Evolutionary conservation across 2,329 filamentous ascomycete genomes (phyloP), one percentile per base, ranked within the genome.

Genomic region (Ceratocystiopsis brevicomis): DNA sequence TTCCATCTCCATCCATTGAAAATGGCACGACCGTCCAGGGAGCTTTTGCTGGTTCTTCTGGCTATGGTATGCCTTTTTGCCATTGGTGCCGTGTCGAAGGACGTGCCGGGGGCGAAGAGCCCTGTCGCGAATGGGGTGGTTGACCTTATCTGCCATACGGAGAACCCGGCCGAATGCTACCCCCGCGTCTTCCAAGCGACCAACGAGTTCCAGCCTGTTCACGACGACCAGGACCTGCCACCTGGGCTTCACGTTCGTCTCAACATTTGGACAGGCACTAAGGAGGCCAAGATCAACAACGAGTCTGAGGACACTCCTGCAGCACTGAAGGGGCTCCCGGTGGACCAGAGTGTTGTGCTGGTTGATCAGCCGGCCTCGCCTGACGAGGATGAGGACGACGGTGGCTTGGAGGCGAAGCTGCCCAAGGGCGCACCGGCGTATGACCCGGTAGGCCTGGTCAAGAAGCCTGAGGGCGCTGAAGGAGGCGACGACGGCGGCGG

Each of bases 201-300:
- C 1, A 60, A 76, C 40, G 67, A 78, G 45, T 82, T 81, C 49
- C 75, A 79, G 55, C 53, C 59, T 9, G 65, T 82, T 37, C 72
- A 66, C 47, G 66, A 73, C 34, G 78, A 78, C 50, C 78, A 82
- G 55, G 69, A 78, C 35, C 54, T 82, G 4, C 77, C 78, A 1
- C 59, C 65, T 0, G 78, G 78, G 6, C 65, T 82, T 5, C 78
- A 82, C 54, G 67, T 81, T 42, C 70, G 76, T 36, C 58, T 82
- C 44, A 72, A 82, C 53, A 65, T 82, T 39, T 65, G 66, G 50
- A 76, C 75, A 0, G 77, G 78, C 18, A 52, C 65, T 50, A 77
- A 73, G 50, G 74, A 80, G 54, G 78, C 77, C 50, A 77, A 78
- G 53, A 63, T 81, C 48, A 73, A 81, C 56, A 64, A 76, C 16